Evolutionary conservation across 2,329 filamentous ascomycete genomes (phyloP), one percentile per base, ranked within the genome.

Genomic region (Talaromyces pinophilus): DNA sequence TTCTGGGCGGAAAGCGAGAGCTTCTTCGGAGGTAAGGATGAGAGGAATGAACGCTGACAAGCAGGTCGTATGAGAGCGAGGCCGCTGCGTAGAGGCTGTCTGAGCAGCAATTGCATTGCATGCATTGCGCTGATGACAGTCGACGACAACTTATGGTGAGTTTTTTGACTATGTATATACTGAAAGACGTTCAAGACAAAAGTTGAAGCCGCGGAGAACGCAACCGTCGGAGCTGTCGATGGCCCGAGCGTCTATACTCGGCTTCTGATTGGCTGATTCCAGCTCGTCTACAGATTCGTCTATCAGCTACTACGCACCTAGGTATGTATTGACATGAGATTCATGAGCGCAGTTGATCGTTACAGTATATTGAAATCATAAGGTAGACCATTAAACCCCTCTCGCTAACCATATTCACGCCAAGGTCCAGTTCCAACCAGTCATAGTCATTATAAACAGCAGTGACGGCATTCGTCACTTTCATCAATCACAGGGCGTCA

Each of bases 21-120:
- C 59, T 69, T 72, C 65, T 71, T 64, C 60, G 64, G 57, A 62
- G 66, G 63, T 60, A 69, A 60, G 65, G 72, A 65, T 38, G 69
- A 67, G 60, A 71, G 67, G 61, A 74, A 63, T 30, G 70, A 70
- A n/a, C 71, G 59, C 63, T 70, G 72, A 30, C 72, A 67, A 54
- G 72, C 59, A 33, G 71, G 64, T 65, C 72, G 70, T 63, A 72
- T 68, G 38, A 76, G 38, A 22, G 68, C 70, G 40, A 73, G 60
- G 30, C 71, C 73, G 19, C 74, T 72, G 63, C 74, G 73, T 30
- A 80, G 68, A 62, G 77, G 76, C 71, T 79, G 78, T 72, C 77
- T 71, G 61, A 80, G 67, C 70, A 80, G 72, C 69, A 76, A 74
- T 74, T 75, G 77, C 73, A 79, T 73, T 62, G 78, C 71, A 70